Evolutionary conservation across 345 rosid species (phyloP).

Genomic region (Rhizophora mangle): DNA sequence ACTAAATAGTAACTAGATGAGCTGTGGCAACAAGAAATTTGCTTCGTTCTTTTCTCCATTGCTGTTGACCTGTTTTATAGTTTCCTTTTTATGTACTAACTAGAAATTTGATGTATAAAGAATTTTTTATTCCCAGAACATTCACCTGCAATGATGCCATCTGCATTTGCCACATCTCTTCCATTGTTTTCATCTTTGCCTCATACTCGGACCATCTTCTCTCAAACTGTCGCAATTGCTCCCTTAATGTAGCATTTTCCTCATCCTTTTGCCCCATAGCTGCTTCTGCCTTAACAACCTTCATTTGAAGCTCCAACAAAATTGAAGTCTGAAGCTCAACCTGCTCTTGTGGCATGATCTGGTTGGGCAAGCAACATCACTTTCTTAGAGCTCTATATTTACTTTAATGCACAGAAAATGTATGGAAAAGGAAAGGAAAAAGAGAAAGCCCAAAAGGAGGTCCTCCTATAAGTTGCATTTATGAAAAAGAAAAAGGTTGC

Average conservation of each 20-base stretch:
- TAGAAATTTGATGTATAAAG: background rate
- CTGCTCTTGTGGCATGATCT: conserved; percentile 61
- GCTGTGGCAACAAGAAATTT: too few relatives aligned
- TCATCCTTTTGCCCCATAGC: conserved; percentile 66
- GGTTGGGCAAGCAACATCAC: conserved; percentile 19
- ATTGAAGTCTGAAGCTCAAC: conserved; percentile 48
- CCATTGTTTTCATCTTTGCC: conserved; percentile 87
- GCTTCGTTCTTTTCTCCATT: too few relatives aligned
- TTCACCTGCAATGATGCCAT: conserved; percentile 85
- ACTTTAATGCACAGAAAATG: background rate
- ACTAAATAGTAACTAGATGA: too few relatives aligned
- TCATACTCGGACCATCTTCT: conserved; percentile 77
- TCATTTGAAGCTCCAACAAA: conserved; percentile 66
- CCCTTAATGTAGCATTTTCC: conserved; percentile 71
- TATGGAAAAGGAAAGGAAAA: background rate
- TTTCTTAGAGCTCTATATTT: conserved; percentile 8
- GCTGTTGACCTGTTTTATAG: too few relatives aligned
- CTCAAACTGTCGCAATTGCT: conserved; percentile 67
- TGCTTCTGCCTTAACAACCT: conserved; percentile 68
- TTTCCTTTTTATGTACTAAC: too few relatives aligned
- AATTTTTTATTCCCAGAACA: background rate
- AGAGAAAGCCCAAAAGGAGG: too few relatives aligned
- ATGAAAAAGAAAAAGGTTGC: too few relatives aligned
- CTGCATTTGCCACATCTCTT: conserved; percentile 92
- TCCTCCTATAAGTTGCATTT: too few relatives aligned